Base-by-base conservation (phyloP, 177 flowering plant species). In the Vitis hybrid region DNA sequence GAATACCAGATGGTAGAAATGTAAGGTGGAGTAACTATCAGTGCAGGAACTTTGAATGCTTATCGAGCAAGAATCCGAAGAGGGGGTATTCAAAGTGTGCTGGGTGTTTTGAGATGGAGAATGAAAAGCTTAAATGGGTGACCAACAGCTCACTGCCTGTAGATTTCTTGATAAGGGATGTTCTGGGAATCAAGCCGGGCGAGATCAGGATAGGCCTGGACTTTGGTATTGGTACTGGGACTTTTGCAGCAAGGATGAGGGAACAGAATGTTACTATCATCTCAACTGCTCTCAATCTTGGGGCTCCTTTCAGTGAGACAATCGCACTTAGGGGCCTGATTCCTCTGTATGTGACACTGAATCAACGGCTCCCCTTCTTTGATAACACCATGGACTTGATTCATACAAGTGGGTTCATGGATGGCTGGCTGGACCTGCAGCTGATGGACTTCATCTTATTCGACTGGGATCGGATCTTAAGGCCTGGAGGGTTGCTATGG, bases 401-500 rank as follows among this genome's bases (percentile, higher is more conserved):
- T 66, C 98, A 93, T 68, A 92, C 97, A 3, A 70, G 83, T 15
- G 92, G 93, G 51, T 83, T 91, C 59, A 74, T 93, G 84, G 97
- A 91, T 68, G 95, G 97, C 7, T 89, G 98, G 97, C 83, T 89
- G 50, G 97, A 92, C 66, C 71, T 93, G 67, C 79, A 78, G 69
- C 52, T 88, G 81, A 66, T 95, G 86, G 99, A 95, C 72, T 93
- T 90, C 61, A 84, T 95, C 22, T 65, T 95, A 66, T 95, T 82
- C 55, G 98, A 95, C 73, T 93, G 94, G 97, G 99, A 95, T 71
- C 75, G 99, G 12, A 74, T 93, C 52, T 64, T 95, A 70, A 81
- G 99, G 77, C 98, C 99, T 0, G 97, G 97, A 26, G 97, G 99
- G 3, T 78, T 93, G 79, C 55, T 95, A 20, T 93, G 97, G 99